These are phyloP conservation scores for Ganoderma multipileum DNA, from an alignment of 1,284 basidiomycete species.

Conservation along the genomic window DNA sequence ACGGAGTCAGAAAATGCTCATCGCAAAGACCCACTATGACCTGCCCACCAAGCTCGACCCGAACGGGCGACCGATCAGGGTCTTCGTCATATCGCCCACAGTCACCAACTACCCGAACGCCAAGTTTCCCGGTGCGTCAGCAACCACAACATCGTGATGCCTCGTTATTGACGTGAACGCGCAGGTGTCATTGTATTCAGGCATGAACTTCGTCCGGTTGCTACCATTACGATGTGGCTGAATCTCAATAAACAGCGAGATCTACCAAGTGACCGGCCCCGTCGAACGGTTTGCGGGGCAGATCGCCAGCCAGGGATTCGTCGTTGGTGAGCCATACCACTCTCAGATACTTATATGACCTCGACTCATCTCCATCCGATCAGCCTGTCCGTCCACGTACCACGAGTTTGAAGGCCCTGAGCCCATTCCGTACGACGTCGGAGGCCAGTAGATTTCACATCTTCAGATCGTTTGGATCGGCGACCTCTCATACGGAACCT, in stretches of 20 bases:
- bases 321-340: slow-evolving; percentile 61
- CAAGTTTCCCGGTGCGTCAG: slow-evolving; percentile 73
- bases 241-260: slow-evolving; percentile 59
- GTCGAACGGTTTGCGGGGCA: slow-evolving; percentile 91
- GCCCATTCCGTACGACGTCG: slow-evolving; percentile 84
- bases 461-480: not conserved
- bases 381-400: slow-evolving; percentile 83
- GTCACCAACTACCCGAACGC: slow-evolving; percentile 79
- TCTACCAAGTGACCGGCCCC: slow-evolving; percentile 87
- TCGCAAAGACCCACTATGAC: slow-evolving; percentile 81
- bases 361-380: slow-evolving; percentile 8
- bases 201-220: slow-evolving; percentile 42
- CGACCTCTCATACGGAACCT: not conserved
- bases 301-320: slow-evolving; percentile 89
- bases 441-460: slow-evolving; percentile 57
- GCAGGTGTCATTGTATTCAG: slow-evolving; percentile 83
- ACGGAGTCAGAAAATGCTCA: slow-evolving; percentile 68
- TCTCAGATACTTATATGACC: slow-evolving; percentile 1
- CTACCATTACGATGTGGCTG: not conserved
- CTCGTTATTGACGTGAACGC: slow-evolving; percentile 18
- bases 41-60: slow-evolving; percentile 71
- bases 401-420: slow-evolving; percentile 93
- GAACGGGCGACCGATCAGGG: slow-evolving; percentile 72
- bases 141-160: slow-evolving; percentile 7
- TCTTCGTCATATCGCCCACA: slow-evolving; percentile 78